phyloP scores from a whole-genome alignment of 139 green algal genomes.

The Medakamo hakoo region DNA sequence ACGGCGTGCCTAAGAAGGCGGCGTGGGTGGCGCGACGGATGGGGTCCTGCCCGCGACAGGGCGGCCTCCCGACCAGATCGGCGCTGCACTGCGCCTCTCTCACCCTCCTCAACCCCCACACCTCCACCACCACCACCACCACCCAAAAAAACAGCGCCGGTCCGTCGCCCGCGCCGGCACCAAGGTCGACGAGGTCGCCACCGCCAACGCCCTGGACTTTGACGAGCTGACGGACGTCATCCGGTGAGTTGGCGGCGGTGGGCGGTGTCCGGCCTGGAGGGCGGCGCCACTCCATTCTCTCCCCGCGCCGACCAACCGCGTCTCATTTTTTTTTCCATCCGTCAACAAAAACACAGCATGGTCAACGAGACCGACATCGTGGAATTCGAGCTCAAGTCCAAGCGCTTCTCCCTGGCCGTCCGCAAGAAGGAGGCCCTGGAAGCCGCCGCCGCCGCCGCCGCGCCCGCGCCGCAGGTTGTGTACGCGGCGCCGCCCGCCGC shows the following conservation, averaged over 20 bases:
- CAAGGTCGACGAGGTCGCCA: not conserved
- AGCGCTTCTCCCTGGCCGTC: constrained; percentile 72
- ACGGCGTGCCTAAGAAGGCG: too few relatives aligned
- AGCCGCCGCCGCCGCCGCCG: not conserved
- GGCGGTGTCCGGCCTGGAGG: not conserved
- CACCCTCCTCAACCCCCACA: too few relatives aligned
- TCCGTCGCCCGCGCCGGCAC: too few relatives aligned
- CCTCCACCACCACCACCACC: too few relatives aligned
- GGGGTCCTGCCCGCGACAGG: too few relatives aligned
- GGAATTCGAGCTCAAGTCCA: constrained; percentile 86
- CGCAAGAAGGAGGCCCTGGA: constrained; percentile 73
- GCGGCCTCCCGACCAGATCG: too few relatives aligned
- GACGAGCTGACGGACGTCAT: constrained; percentile 71
- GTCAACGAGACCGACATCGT: constrained; percentile 91
- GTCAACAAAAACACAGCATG: constrained; percentile 37
- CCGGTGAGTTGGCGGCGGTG: constrained; percentile 22
- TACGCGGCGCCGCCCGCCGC: constrained; percentile 6
- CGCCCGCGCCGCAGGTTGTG: not conserved
- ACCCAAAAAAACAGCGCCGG: too few relatives aligned
- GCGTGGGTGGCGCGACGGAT: too few relatives aligned
- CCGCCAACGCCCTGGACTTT: constrained; percentile 48
- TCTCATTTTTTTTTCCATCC: constrained; percentile 1
- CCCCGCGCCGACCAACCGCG: not conserved
- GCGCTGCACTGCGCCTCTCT: too few relatives aligned
- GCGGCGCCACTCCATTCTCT: not conserved